Conservation (phyloP, 345 rosid species). For the Rhizophora apiculata region DNA sequence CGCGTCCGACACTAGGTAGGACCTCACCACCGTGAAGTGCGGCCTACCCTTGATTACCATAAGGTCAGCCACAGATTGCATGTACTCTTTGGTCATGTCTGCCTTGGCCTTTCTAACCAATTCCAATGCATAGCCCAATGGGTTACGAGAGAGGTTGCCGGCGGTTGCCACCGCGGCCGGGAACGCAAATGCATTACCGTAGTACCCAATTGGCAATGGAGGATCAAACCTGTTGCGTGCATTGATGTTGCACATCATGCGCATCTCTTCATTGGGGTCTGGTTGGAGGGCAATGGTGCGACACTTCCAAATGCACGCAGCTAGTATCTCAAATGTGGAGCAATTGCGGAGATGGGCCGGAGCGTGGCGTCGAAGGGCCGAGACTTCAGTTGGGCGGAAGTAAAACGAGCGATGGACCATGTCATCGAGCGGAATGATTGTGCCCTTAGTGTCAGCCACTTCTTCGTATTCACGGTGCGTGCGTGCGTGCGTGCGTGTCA, state of each 20-base stretch:
- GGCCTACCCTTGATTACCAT: constrained; percentile 20
- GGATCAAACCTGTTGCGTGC: constrained; percentile 10
- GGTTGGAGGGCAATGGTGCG: constrained; percentile 13
- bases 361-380: neutral
- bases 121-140: constrained; percentile 18
- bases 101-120: constrained; percentile 23
- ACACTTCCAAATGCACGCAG: constrained; percentile 23
- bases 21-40: constrained; percentile 7
- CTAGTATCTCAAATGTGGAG: constrained; percentile 14
- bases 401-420: constrained; percentile 18
- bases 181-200: constrained; percentile 16
- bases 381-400: constrained; percentile 14
- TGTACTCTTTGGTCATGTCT: constrained; percentile 19
- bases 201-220: constrained; percentile 13
- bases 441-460: constrained; percentile 6
- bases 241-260: constrained; percentile 2
- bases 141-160: neutral
- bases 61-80: constrained; percentile 23
- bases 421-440: neutral
- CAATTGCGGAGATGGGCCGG: neutral
- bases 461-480: constrained; percentile 15
- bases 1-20: constrained; percentile 18
- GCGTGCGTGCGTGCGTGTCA: constrained; percentile 6
- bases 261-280: constrained; percentile 11
- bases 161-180: constrained; percentile 20